Evolutionary conservation across 306 rosid genomes (phyloP), one percentile per base, ranked within the genome.

Genomic region (Cyclanthera cordifolia): DNA sequence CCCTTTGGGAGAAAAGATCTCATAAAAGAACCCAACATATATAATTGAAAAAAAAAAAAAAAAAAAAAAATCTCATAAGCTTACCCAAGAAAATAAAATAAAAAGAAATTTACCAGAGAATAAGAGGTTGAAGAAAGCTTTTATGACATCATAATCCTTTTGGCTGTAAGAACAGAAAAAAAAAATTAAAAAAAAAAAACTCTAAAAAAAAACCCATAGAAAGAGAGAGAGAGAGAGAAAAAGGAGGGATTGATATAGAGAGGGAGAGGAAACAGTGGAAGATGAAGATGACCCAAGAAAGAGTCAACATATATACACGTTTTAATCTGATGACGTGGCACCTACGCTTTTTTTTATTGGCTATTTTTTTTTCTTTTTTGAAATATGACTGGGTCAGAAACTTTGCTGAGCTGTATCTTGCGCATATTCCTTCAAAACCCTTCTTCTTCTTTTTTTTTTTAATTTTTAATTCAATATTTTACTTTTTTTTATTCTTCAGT

Each of bases 361-460:
- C 12, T 41, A 17, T 41, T 61, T 20, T 56, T 27, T 0, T 25
- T 54, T 0, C 3, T 2, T 7, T 60, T 59, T 32, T 17, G 0
- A 1, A 17, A 34, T 39, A 51, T 11, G 69, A 63, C 51, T 39
- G 12, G 12, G 52, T 61, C 63, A 27, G 20, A 30, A 30, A 2
- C 30, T 45, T 20, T 63, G 69, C 69, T 63, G 20, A 63, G 69
- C 69, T 63, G 52, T 64, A 20, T 63, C 16, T 60, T 37, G 67
- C 50, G 37, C 68, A 39, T 39, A 59, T 59, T 59, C 47, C 67
- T 59, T 59, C 27, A 39, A 39, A 61, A 12, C 9, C 68, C 68
- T 39, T 47, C 4, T 6, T 51, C 0, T 51, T 51, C 19, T 51
- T 5, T n/a, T n/a, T 16, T 5, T n/a, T 14, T 56, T 5, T 5